Evolutionary conservation across 2,329 filamentous ascomycete genomes (phyloP).

Genomic region (Nakataea oryzae): DNA sequence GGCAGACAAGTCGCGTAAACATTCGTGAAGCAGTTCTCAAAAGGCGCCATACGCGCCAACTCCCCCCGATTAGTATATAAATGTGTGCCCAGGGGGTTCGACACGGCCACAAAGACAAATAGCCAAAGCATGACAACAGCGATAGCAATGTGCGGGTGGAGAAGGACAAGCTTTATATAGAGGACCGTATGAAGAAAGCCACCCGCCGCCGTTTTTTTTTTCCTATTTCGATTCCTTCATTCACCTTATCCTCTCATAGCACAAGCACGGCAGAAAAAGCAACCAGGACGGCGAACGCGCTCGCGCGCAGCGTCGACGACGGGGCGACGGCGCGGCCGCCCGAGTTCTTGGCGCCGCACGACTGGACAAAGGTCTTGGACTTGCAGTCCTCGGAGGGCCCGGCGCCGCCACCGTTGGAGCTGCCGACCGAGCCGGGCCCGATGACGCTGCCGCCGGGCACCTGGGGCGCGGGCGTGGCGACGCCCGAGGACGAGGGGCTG

Average conservation of each 20-base stretch:
- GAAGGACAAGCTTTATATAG: neutral
- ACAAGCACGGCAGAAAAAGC: conserved; percentile 21
- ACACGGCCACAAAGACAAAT: neutral
- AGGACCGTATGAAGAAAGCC: neutral
- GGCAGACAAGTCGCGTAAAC: neutral
- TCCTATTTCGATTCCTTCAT: too few species aligned
- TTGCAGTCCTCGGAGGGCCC: conserved; percentile 19
- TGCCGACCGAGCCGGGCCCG: conserved; percentile 12
- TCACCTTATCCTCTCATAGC: conserved; percentile 15
- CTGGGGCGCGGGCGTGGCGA: neutral
- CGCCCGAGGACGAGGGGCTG: conserved; percentile 5
- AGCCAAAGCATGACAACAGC: neutral
- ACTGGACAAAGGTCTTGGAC: conserved; percentile 27
- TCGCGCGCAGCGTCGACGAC: conserved; percentile 18
- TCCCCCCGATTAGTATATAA: neutral
- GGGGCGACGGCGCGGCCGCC: conserved; percentile 10
- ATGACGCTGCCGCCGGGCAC: conserved; percentile 19
- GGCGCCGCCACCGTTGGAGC: conserved; percentile 8
- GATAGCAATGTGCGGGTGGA: too few species aligned
- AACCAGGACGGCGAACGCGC: conserved; percentile 23
- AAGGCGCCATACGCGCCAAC: neutral
- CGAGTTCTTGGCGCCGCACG: conserved; percentile 22
- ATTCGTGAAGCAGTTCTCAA: neutral
- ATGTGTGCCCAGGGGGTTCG: neutral
- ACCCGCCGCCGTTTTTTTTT: neutral